Base-by-base conservation (phyloP, 2,329 filamentous ascomycete species). In the Aureobasidium namibiae region DNA sequence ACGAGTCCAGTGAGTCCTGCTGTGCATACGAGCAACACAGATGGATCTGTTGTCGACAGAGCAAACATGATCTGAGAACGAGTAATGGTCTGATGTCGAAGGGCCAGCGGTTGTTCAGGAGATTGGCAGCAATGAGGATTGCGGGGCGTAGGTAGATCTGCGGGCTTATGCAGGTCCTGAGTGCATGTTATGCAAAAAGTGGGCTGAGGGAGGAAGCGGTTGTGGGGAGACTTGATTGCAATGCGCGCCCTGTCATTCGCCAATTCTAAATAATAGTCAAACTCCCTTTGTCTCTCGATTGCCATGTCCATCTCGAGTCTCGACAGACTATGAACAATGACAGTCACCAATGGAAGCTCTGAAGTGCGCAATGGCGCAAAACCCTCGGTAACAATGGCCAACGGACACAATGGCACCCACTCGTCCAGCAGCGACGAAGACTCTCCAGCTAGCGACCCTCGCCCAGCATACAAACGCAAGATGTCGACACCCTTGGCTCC, bases 401-500 rank as follows among this genome's bases (percentile, higher is more conserved):
- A 39, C 24, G 54, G 41, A 46, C 24, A 8, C 57, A 34, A 52
- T 29, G 16, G 41, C n/a, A 7, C 16, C 5, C 21, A 52, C 13
- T 56, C 59, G n/a, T 46, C 58, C 39, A 26, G 36, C 39, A 39
- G 48, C 14, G 38, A 53, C 39, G 39, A 54, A 33, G 34, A 56
- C 46, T 34, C 38, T 6, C n/a, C 41, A 8, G 42, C 6, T n/a
- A 38, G 33, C 38, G 42, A 56, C 21, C 31, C 9, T 5, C 42
- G 36, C 26, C 41, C 41, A 36, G 21, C 36, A 52, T 41, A 54
- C 24, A 39, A 23, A 16, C 59, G 59, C 26, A 61, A 61, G 52
- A 52, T 56, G 50, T 61, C 59, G 44, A 42, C 59, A 4, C 59
- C 59, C 24, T 45, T 61, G 31, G 59, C 59, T 14, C 59, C 59